A percentile compares a stretch with the other conserved stretches of the same genome.
These are phyloP conservation scores for Salix purpurea DNA, from an alignment of 345 rosid genomes.

Conservation along the genomic window DNA sequence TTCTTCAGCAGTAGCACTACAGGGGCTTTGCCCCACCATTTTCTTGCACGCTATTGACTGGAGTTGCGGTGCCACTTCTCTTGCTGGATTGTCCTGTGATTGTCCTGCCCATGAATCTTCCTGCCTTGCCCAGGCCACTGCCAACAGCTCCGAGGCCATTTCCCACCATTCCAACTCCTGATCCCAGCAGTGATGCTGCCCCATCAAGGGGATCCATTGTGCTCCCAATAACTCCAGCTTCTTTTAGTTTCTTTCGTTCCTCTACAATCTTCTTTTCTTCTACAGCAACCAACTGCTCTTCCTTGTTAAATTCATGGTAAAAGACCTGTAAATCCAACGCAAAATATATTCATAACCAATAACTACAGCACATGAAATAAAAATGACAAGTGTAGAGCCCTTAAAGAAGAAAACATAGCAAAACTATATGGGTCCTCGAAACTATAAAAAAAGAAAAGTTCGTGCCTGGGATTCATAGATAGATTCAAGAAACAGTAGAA, in stretches of 20 bases:
- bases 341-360: neutral
- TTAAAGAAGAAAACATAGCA: neutral
- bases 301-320: constrained; percentile 67
- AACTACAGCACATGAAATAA: neutral
- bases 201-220: constrained; percentile 80
- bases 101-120: constrained; percentile 80
- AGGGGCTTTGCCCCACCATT: constrained; percentile 55
- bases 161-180: constrained; percentile 55
- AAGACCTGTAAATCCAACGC: constrained; percentile 35
- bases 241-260: constrained; percentile 75
- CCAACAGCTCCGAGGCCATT: constrained; percentile 76
- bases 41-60: constrained; percentile 58
- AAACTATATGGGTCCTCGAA: neutral
- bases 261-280: constrained; percentile 89
- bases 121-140: constrained; percentile 78
- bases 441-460: neutral
- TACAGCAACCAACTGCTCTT: constrained; percentile 78
- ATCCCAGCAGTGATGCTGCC: constrained; percentile 50
- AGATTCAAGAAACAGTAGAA: neutral
- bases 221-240: constrained; percentile 90
- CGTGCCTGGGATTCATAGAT: too few species aligned
- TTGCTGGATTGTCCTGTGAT: constrained; percentile 73
- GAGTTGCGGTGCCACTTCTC: constrained; percentile 73
- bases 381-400: neutral
- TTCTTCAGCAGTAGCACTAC: constrained; percentile 13